phyloP scores from a whole-genome alignment of 2,329 filamentous ascomycete species.

The Xylaria sp. region DNA sequence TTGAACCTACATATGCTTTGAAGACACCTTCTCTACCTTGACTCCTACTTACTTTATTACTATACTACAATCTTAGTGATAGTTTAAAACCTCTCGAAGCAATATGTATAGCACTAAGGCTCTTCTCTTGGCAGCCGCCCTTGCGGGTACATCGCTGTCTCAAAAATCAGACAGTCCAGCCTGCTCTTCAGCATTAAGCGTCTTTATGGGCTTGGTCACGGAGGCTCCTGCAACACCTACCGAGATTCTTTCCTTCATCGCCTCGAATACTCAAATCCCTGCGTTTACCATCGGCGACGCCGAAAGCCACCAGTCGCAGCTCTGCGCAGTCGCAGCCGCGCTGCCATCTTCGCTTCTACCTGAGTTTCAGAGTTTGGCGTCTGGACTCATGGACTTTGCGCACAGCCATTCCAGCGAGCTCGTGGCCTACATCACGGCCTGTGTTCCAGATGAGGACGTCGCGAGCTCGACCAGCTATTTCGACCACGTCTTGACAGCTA shows the following conservation, averaged over 20 bases:
- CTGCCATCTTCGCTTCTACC: conserved; percentile 23
- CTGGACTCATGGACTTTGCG: background rate
- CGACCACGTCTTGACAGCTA: conserved; percentile 14
- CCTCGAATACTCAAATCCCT: conserved; percentile 16
- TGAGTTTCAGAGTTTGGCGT: conserved; percentile 8
- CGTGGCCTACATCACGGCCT: conserved; percentile 16
- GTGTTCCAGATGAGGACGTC: conserved; percentile 4
- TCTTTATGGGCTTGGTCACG: background rate
- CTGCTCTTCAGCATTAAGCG: conserved; percentile 19
- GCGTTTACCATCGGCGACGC: background rate
- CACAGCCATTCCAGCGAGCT: conserved; percentile 10
- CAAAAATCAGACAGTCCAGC: conserved; percentile 21
- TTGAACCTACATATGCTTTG: background rate
- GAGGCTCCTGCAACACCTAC: conserved; percentile 18
- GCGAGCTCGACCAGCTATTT: conserved; percentile 22
- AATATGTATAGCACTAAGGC: conserved; percentile 26
- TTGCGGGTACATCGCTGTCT: conserved; percentile 22
- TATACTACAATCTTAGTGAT: conserved; percentile 8
- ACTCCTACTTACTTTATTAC: conserved; percentile 7
- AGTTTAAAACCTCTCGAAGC: conserved; percentile 12
- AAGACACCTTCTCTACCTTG: conserved; percentile 2
- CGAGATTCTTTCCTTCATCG: conserved; percentile 20
- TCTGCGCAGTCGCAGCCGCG: conserved; percentile 14
- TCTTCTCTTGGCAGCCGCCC: conserved; percentile 16
- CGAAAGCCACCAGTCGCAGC: conserved; percentile 18